Evolutionary conservation across 371 early-diverging fungal species (phyloP).

Genomic region (Mucor plumbeus): DNA sequence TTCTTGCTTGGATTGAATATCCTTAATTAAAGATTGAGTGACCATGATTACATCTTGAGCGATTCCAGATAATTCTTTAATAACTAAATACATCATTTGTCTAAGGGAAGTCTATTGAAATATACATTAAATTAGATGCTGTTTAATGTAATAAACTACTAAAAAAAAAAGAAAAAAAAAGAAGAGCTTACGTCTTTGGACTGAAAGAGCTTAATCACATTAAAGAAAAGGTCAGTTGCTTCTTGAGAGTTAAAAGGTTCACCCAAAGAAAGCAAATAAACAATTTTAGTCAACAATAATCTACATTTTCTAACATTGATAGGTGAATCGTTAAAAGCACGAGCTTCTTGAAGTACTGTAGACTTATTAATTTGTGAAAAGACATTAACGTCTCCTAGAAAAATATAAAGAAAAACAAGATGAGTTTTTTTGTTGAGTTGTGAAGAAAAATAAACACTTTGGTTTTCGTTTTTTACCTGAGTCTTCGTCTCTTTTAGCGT

Average conservation of each 20-base stretch:
- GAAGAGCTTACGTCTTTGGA: constrained; percentile 82
- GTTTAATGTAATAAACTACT: too few species aligned
- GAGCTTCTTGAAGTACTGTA: constrained; percentile 94
- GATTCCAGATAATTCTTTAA: constrained; percentile 92
- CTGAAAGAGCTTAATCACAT: constrained; percentile 97
- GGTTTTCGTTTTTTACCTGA: constrained; percentile 35
- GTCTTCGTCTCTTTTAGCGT: constrained; percentile 68
- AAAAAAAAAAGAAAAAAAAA: background rate
- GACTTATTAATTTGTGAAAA: constrained; percentile 87
- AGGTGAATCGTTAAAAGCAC: constrained; percentile 96
- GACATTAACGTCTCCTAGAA: constrained; percentile 51
- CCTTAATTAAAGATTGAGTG: constrained; percentile 94
- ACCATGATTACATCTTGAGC: constrained; percentile 98
- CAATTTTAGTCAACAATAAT: constrained; percentile 89
- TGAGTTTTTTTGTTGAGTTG: background rate
- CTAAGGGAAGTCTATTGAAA: constrained; percentile 78
- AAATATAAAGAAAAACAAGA: background rate
- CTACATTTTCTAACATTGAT: constrained; percentile 95
- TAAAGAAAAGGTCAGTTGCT: constrained; percentile 97
- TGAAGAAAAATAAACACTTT: background rate
- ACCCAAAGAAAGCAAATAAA: constrained; percentile 89
- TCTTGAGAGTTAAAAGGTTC: constrained; percentile 90
- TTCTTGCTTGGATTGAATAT: constrained; percentile 93
- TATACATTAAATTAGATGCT: too few species aligned
- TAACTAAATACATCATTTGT: constrained; percentile 96